These are phyloP conservation scores for Colletotrichum sp. DNA, from an alignment of 2,329 filamentous ascomycete species.

Conservation along the genomic window DNA sequence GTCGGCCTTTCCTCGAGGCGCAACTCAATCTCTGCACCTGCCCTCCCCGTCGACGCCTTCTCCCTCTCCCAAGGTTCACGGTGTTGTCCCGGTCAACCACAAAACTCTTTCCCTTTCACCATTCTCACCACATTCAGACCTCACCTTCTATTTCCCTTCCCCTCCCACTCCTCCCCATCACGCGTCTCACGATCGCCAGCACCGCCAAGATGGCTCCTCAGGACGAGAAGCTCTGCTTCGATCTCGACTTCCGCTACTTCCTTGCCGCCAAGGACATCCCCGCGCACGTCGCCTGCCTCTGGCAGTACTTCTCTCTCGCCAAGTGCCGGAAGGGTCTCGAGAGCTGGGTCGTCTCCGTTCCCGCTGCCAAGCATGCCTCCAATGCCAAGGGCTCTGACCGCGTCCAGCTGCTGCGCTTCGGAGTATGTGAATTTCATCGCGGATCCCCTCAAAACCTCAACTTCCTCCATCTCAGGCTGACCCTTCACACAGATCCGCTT, in stretches of 20 bases:
- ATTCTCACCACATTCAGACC: neutral
- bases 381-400: neutral
- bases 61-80: neutral
- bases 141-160: neutral
- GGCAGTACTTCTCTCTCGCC: neutral
- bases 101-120: neutral
- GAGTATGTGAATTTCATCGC: neutral
- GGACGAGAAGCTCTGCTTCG: neutral
- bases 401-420: neutral
- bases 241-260: neutral
- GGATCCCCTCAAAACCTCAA: neutral
- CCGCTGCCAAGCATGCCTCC: neutral
- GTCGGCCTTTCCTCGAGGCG: neutral
- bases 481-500: neutral
- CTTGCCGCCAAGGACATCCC: neutral
- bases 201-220: neutral
- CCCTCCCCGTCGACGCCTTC: neutral
- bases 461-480: neutral
- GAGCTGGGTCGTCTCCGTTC: neutral
- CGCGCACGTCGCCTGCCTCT: neutral
- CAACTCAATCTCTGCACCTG: neutral
- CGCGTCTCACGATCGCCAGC: neutral
- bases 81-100: neutral
- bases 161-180: neutral
- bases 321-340: neutral